Percentiles rank a stretch among this genome's conserved stretches.
Evolutionary conservation across 768 basidiomycete genomes (phyloP).

Genomic region (Termitomyces sp.): DNA sequence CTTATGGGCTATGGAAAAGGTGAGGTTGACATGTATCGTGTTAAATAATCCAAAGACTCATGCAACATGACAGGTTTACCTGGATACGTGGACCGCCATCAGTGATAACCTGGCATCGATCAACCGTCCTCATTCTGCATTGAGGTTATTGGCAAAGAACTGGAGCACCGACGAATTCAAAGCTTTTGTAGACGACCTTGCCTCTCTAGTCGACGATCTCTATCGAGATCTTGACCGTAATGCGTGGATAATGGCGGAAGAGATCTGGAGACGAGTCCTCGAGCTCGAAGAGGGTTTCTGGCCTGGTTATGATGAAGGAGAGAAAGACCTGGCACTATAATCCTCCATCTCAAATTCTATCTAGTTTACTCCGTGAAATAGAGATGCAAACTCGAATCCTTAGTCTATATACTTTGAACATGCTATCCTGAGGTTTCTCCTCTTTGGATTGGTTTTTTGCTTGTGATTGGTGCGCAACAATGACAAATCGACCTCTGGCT

Average conservation of each 20-base stretch:
- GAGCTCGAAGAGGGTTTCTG: conserved; percentile 46
- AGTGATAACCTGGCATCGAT: conserved; percentile 16
- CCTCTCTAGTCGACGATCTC: conserved; percentile 42
- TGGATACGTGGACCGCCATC: conserved; percentile 65
- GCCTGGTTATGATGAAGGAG: conserved; percentile 15
- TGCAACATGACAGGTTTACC: conserved; percentile 51
- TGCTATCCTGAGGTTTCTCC: no score
- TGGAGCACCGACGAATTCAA: conserved; percentile 60
- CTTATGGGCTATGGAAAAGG: conserved; percentile 80
- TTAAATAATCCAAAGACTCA: not conserved
- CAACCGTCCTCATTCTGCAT: conserved; percentile 22
- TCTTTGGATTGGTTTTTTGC: not conserved
- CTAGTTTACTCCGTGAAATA: not conserved
- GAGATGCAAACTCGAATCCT: not conserved
- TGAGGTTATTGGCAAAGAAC: conserved; percentile 52
- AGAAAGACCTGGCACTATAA: not conserved
- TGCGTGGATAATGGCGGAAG: conserved; percentile 39
- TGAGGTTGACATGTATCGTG: conserved; percentile 19
- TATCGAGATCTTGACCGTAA: conserved; percentile 33
- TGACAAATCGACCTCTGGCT: not conserved
- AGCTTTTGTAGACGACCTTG: conserved; percentile 49
- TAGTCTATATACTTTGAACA: not conserved
- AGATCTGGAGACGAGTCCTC: conserved; percentile 53
- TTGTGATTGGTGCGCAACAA: not conserved
- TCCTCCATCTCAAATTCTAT: no score